Evolutionary conservation across 202 grass and related monocot genomes (phyloP).

Genomic region (Saccharum hybrid): DNA sequence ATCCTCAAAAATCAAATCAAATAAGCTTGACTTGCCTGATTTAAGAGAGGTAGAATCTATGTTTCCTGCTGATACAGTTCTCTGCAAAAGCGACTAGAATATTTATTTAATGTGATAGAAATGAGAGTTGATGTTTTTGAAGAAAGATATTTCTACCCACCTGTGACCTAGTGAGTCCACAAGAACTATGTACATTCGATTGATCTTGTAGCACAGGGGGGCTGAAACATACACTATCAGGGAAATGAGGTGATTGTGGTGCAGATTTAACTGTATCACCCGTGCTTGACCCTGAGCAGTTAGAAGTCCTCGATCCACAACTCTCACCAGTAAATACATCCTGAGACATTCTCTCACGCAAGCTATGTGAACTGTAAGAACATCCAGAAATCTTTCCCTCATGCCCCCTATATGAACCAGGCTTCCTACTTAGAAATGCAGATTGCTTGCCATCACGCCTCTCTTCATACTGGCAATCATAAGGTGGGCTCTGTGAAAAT

Average conservation of each 20-base stretch:
- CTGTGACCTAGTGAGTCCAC: constrained; percentile 51
- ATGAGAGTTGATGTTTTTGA: constrained; percentile 6
- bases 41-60: constrained; percentile 51
- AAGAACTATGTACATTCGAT: constrained; percentile 37
- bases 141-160: constrained; percentile 33
- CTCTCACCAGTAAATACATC: constrained; percentile 67
- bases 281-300: constrained; percentile 64
- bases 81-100: constrained; percentile 51
- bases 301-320: constrained; percentile 56
- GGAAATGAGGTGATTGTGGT: constrained; percentile 62
- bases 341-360: constrained; percentile 60
- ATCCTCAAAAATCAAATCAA: constrained; percentile 52
- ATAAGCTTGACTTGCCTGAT: constrained; percentile 60
- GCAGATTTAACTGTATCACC: constrained; percentile 48
- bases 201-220: constrained; percentile 44
- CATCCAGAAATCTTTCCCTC: constrained; percentile 75
- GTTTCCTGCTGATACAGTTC: constrained; percentile 52
- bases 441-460: constrained; percentile 61
- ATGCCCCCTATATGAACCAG: constrained; percentile 75
- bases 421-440: constrained; percentile 76
- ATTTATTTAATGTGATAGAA: constrained; percentile 14
- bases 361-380: constrained; percentile 57
- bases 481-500: constrained; percentile 91
- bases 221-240: constrained; percentile 54
- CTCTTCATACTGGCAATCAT: constrained; percentile 90